Evolutionary conservation across 2,329 filamentous ascomycete genomes (phyloP).

Genomic region (Alternaria incomplexa): DNA sequence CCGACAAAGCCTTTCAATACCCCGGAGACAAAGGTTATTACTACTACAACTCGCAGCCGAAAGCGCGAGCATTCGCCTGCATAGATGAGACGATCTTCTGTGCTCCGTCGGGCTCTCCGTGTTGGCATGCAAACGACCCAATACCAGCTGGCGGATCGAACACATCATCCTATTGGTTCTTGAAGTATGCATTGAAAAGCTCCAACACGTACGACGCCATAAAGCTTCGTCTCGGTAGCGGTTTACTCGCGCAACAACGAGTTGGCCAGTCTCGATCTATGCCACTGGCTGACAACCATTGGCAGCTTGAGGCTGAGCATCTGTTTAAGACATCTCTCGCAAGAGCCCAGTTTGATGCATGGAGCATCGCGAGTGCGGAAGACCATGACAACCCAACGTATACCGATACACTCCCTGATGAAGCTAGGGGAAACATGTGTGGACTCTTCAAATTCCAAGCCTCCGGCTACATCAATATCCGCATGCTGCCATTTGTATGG

Average conservation of each 20-base stretch:
- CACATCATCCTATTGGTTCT: neutral
- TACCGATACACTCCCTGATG: neutral
- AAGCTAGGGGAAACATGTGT: neutral
- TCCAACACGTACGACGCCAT: neutral
- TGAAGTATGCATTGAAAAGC: neutral
- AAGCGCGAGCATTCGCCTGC: neutral
- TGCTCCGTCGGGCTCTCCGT: neutral
- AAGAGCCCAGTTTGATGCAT: conserved; percentile 9
- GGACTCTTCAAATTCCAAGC: neutral
- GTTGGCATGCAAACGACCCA: neutral
- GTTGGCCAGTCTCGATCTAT: neutral
- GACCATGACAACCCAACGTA: conserved; percentile 2
- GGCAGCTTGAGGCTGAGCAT: conserved; percentile 2
- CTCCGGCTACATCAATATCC: neutral
- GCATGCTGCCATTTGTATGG: neutral
- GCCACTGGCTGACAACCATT: neutral
- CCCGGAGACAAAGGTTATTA: neutral
- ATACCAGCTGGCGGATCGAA: neutral
- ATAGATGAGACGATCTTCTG: neutral
- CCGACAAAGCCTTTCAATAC: neutral
- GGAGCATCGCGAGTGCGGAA: conserved; percentile 8
- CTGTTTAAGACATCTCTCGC: conserved; percentile 5
- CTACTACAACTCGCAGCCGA: neutral
- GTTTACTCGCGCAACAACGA: neutral
- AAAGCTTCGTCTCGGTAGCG: neutral